Evolutionary conservation across 2,329 filamentous ascomycete genomes (phyloP).

Genomic region (Pochonia chlamydosporia): DNA sequence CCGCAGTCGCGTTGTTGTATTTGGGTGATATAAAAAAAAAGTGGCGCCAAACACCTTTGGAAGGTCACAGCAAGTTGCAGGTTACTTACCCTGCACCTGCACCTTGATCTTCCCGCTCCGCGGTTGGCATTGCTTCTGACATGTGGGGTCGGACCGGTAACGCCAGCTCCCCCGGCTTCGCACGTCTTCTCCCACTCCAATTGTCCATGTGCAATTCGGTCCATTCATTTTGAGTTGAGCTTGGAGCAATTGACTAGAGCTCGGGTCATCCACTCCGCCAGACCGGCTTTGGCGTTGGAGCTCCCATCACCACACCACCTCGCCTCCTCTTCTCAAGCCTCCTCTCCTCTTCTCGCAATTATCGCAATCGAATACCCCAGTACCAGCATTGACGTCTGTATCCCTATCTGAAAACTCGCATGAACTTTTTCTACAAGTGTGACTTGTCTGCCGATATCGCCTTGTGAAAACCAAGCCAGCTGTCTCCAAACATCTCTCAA

Average conservation of each 20-base stretch:
- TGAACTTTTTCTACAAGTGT: not conserved
- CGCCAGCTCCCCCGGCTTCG: not conserved
- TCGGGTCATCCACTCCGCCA: not conserved
- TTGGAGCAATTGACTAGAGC: not conserved
- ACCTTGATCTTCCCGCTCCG: no score
- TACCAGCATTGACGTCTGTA: not conserved
- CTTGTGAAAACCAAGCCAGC: not conserved
- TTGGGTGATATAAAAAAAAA: constrained; percentile 2
- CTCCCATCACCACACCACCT: constrained; percentile 5
- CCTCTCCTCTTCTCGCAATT: constrained; percentile 3
- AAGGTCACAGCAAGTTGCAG: no score
- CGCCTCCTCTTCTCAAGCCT: constrained; percentile 4
- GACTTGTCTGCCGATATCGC: not conserved
- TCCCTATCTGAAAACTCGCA: not conserved
- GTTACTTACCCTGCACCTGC: no score
- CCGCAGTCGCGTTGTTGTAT: not conserved
- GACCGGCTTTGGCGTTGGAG: not conserved
- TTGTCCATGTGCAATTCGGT: no score
- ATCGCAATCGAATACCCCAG: not conserved
- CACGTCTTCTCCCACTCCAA: not conserved
- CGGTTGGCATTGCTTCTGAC: no score
- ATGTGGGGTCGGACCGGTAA: not conserved
- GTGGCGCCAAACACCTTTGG: no score
- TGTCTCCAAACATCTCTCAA: not conserved
- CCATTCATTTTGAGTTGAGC: not conserved